These are phyloP conservation scores for Fusarium camptoceras DNA, from an alignment of 2,329 filamentous ascomycete species.

Conservation along the genomic window DNA sequence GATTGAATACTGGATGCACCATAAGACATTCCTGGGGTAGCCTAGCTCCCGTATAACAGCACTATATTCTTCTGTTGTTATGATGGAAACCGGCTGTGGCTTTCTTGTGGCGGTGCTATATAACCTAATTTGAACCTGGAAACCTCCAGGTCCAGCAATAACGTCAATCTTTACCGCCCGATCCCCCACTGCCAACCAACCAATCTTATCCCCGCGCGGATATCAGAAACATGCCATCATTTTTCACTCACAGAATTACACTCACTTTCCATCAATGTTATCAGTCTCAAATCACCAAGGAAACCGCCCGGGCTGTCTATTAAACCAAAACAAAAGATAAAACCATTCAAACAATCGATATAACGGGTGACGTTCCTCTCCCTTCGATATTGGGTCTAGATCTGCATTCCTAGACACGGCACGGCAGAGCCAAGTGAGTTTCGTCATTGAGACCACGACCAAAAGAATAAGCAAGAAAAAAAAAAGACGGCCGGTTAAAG, in stretches of 20 bases:
- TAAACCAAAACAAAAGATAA: constrained; percentile 7
- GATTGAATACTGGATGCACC: neutral
- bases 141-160: neutral
- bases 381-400: constrained; percentile 18
- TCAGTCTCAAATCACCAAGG: constrained; percentile 6
- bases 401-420: constrained; percentile 33
- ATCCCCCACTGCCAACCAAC: constrained; percentile 34
- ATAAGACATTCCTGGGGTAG: neutral
- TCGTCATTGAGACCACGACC: constrained; percentile 6
- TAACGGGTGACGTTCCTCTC: constrained; percentile 23
- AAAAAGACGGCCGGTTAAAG: constrained; percentile 6
- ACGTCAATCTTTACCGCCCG: constrained; percentile 20
- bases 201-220: constrained; percentile 36
- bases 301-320: constrained; percentile 1
- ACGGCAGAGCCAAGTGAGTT: constrained; percentile 16
- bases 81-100: constrained; percentile 29
- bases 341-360: neutral
- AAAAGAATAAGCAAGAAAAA: constrained; percentile 6
- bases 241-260: constrained; percentile 18
- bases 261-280: neutral
- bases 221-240: constrained; percentile 28
- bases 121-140: neutral
- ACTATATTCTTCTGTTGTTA: constrained; percentile 8
- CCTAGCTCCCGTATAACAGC: neutral
- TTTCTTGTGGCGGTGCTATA: constrained; percentile 30